Base-by-base conservation (phyloP, 2,329 filamentous ascomycete species). In the Thelonectria discophora region DNA sequence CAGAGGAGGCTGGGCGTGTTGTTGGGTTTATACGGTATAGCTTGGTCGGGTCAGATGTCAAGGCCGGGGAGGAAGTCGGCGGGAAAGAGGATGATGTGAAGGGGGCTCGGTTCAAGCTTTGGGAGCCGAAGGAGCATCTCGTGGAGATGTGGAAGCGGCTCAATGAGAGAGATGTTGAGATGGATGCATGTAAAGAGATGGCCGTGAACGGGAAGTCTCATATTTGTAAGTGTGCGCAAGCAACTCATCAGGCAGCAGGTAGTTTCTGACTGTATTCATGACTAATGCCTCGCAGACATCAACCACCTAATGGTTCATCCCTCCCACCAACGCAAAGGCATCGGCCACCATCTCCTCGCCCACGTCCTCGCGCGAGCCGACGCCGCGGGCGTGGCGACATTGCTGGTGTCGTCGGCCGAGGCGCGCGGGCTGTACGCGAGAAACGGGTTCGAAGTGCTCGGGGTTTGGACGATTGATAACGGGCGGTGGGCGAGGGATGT, bases 251-350 rank as follows among this genome's bases (percentile, higher is more conserved):
- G n/a, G n/a, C n/a, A n/a, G n/a, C n/a, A n/a, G n/a, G n/a, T n/a
- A n/a, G n/a, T n/a, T n/a, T n/a, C n/a, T n/a, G n/a, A n/a, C n/a
- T n/a, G n/a, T n/a, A n/a, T n/a, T n/a, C n/a, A n/a, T n/a, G n/a
- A n/a, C n/a, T n/a, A n/a, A n/a, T 10, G 56, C 55, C 27, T 30
- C 21, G 11, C 5, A 71, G 69, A 63, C n/a, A 53, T 71, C 37
- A 58, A 59, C 37, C 69, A 71, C 52, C 55, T 71, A 30, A 71
- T 71, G 69, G 61, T 71, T n/a, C 56, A 66, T 43, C 69, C 69
- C 3, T 21, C 39, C 21, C 59, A 70, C 43, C 69, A 71, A 21
- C 62, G 67, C 39, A 65, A 63, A 49, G 69, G 69, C 15, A 63
- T 71, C 39, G 69, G 69, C 5, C 47, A 53, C 9, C 53, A 10